Evolutionary conservation across 1,284 basidiomycete genomes (phyloP), one percentile per base, ranked within the genome.

Genomic region (Rhodotorula sp.): DNA sequence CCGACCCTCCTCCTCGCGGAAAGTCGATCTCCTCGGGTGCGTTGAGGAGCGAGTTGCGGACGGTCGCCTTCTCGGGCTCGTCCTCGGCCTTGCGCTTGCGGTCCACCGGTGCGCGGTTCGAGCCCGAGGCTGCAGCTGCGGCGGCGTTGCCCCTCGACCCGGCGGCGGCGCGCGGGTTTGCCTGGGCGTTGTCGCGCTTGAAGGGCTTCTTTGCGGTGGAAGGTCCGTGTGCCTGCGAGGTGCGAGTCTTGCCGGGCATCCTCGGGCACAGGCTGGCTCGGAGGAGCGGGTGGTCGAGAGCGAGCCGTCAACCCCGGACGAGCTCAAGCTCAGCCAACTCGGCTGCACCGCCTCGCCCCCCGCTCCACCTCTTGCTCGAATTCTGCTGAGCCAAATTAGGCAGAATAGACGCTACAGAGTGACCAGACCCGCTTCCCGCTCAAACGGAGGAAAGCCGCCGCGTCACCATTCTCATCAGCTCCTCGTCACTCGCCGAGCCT

Each of bases 11-110:
- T 29, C 96, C 97, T 79, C 97, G 88, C 59, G 95, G 95, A 82
- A 98, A 99, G 83, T 97, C 94, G 71, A 94, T 87, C 80, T 96
- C 92, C 58, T 93, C 72, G 3, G 74, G 77, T 25, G 66, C 67
- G 57, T 66, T 76, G 29, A 76, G 46, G 58, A 76, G 39, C 54
- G 68, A 69, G 27, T 65, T 58, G n/a, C 46, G 56, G 41, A 69
- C 66, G 39, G 36, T 34, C 8, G 63, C 54, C 69, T 75, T 72
- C 25, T 75, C 73, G 36, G 70, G 71, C 48, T 70, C 73, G 32
- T 69, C 60, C 19, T 69, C 70, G 51, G 53, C 62, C 48, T 70
- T 69, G 37, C 68, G 59, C 60, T 72, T 70, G 59, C 71, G 63
- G 41, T 70, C 66, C 10, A 32, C 32, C 12, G 39, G 13, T 19